Evolutionary conservation across 768 basidiomycete genomes (phyloP).

Genomic region (Phaeotremella skinneri): DNA sequence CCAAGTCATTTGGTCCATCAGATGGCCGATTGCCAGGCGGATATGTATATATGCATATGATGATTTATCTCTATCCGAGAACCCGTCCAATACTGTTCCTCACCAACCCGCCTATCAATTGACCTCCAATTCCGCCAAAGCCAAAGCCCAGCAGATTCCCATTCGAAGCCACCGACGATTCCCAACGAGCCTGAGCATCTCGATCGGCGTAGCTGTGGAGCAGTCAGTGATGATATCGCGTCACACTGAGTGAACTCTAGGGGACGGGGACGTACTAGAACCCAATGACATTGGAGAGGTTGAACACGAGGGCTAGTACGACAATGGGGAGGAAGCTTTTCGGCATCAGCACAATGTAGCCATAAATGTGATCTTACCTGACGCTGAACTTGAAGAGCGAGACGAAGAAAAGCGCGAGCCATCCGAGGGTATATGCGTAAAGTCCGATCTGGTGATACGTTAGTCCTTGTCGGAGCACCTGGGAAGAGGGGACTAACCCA

Average conservation of each 20-base stretch:
- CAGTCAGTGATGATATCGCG: background rate
- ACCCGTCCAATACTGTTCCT: conserved; percentile 76
- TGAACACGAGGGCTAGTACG: conserved; percentile 89
- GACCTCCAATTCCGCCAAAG: conserved; percentile 70
- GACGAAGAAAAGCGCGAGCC: conserved; percentile 81
- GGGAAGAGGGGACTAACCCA: conserved; percentile 62
- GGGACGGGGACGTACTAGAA: conserved; percentile 75
- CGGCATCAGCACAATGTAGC: background rate
- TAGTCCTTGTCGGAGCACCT: conserved; percentile 16
- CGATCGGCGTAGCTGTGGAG: conserved; percentile 55
- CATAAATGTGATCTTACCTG: conserved; percentile 60
- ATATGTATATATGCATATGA: conserved; percentile 1
- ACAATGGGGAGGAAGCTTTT: conserved; percentile 91
- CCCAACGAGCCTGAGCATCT: conserved; percentile 91
- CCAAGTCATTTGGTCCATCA: background rate
- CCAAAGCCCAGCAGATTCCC: conserved; percentile 72
- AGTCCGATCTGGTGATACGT: conserved; percentile 66
- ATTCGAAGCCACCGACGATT: conserved; percentile 66
- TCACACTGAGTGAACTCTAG: background rate
- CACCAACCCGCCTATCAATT: conserved; percentile 75
- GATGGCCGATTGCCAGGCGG: too few relatives aligned
- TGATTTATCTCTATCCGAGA: conserved; percentile 56
- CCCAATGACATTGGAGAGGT: conserved; percentile 89
- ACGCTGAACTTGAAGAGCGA: conserved; percentile 84
- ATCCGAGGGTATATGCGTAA: conserved; percentile 83